A percentile compares a stretch with the other conserved stretches of the same genome.
Conservation (phyloP, 257 asterid genomes). For the Eucommia ulmoides region DNA sequence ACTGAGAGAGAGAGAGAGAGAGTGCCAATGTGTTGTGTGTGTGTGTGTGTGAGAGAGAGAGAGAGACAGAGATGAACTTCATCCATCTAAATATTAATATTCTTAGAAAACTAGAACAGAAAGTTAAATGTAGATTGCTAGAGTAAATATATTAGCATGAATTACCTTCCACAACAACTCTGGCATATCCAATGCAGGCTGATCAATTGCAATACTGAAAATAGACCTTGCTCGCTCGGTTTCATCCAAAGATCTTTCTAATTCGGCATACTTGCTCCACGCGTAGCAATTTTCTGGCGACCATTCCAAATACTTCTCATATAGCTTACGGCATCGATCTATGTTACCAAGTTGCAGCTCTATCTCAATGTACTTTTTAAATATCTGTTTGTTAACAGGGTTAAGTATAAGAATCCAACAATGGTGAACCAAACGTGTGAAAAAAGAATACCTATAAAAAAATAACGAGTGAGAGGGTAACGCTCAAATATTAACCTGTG, state of each 20-base stretch:
- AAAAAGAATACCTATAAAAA: too few species aligned
- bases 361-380: constrained; percentile 91
- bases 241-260: constrained; percentile 76
- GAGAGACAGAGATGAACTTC: not conserved
- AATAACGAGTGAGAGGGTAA: constrained; percentile 2
- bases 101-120: not conserved
- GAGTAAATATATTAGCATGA: not conserved
- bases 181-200: constrained; percentile 94
- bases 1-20: not conserved
- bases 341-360: constrained; percentile 85
- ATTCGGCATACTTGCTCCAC: constrained; percentile 83
- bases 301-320: constrained; percentile 81
- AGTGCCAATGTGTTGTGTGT: too few species aligned
- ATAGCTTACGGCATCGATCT: constrained; percentile 77
- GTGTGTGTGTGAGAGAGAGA: too few species aligned
- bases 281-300: constrained; percentile 95
- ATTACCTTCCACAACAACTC: constrained; percentile 91
- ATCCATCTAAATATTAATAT: not conserved
- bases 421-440: too few species aligned
- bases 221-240: constrained; percentile 88
- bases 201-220: constrained; percentile 93
- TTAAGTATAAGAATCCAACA: too few species aligned
- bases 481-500: not conserved
- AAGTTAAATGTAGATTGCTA: too few species aligned
- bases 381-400: constrained; percentile 45